Evolutionary conservation across 257 asterid species (phyloP).

Genomic region (Fraxinus cuspidata): DNA sequence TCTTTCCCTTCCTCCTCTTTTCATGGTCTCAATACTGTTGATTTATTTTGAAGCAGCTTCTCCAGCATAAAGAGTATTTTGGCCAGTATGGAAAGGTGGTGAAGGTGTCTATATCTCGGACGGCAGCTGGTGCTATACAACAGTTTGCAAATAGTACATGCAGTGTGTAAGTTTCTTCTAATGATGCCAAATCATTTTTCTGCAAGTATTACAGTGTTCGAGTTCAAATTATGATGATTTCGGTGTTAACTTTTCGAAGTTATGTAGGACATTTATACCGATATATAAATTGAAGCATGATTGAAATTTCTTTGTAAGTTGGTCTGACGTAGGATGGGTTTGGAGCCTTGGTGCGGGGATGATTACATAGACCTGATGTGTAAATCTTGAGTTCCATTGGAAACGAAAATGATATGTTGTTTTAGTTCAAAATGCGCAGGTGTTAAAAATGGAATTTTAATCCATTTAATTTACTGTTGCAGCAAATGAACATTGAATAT

Average conservation of each 20-base stretch:
- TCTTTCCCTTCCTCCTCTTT: not conserved
- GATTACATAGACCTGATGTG: not conserved
- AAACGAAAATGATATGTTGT: too few species aligned
- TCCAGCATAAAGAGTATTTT: conserved; percentile 78
- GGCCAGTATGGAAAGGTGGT: conserved; percentile 89
- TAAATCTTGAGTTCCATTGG: not conserved
- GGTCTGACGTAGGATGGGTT: not conserved
- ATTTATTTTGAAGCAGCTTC: conserved; percentile 63
- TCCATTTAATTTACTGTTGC: not conserved
- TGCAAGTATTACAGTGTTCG: not conserved
- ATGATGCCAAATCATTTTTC: not conserved
- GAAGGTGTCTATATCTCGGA: conserved; percentile 94
- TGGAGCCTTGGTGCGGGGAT: not conserved
- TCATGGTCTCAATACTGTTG: conserved; percentile 8
- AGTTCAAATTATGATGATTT: not conserved
- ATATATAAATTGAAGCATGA: conserved; percentile 21
- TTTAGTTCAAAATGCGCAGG: not conserved
- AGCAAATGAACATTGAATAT: not conserved
- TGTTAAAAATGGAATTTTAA: not conserved
- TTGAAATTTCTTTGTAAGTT: not conserved
- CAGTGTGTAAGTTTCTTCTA: conserved; percentile 75
- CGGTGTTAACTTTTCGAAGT: conserved; percentile 2
- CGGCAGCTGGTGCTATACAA: conserved; percentile 88
- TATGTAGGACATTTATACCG: not conserved
- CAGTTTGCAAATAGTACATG: conserved; percentile 88